Evolutionary conservation across 345 rosid species (phyloP), one percentile per base, ranked within the genome.

Genomic region (Corchorus olitorius): DNA sequence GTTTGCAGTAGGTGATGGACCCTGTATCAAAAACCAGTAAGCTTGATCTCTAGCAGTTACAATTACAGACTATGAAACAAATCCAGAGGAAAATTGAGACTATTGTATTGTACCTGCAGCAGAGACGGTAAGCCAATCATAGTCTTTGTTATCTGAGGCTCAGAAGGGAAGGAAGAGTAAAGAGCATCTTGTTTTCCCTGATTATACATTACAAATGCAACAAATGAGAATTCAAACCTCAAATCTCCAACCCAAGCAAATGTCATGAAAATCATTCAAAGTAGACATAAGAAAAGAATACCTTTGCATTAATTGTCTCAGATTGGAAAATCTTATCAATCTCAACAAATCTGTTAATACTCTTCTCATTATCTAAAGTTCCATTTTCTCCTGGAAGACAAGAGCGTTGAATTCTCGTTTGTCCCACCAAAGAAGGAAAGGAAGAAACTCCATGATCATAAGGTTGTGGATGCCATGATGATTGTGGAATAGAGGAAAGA

Each of bases 181-280:
- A 65, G 52, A 77, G 72, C 73, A 35, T 76, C 83, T 55, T 78
- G 77, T 60, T 79, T 79, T 19, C 76, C 86, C 89, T 87, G 81
- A 75, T 27, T 0, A 1, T 76, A 61, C 20, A 78, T 63, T 43
- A 76, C 9, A 67, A 49, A 22, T 43, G 34, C 59, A 70, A 13
- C 54, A 45, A 64, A 55, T 13, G 19, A 34, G 37, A 62, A 73
- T 14, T 70, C 58, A 69, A 64, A 58, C 52, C 35, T 19, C 8
- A 50, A 50, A 27, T n/a, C 64, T 20, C 52, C 70, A n/a, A 39
- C 19, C 35, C 19, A 50, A 50, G n/a, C 17, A n/a, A n/a, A 70
- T 35, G 46, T 37, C 27, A 27, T 27, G 27, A 27, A 27, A 1
- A 27, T 27, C 56, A 53, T 63, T 62, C 56, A 46, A 68, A 67